Base-by-base conservation (phyloP, 108 stramenopile genomes). In the Nitzschia palea region DNA sequence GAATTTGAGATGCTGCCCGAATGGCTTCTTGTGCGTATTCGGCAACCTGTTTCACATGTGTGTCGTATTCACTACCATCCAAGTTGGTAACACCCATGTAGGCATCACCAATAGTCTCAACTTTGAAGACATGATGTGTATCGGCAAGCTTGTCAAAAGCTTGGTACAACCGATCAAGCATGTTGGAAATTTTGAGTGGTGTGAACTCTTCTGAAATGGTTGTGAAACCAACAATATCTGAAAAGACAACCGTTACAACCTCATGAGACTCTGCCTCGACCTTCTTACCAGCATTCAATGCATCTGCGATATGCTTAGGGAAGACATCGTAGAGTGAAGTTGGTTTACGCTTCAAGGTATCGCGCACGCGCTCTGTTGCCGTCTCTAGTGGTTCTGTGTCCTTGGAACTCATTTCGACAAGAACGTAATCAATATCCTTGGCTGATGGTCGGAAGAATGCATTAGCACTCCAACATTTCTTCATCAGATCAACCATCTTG, bases 211-310 rank as follows among this genome's bases (percentile, higher is more conserved):
- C 37, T 1, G 77, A 61, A 29, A 86, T 80, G 17, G 53, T 68
- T 10, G 79, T 86, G 36, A 86, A 86, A 1, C 77, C 76, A 30
- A 82, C 85, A 68, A 86, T 82, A 32, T 86, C 85, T 14, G 72
- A 70, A 48, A 86, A 86, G 61, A 73, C 73, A 36, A 80, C 62
- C 20, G 78, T 74, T 1, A 66, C 74, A 29, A 47, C 44, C 3
- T 63, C 56, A 4, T 62, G 45, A 28, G 2, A 4, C 31, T 64
- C 36, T 18, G 82, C 47, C 40, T 84, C 79, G 20, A 78, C 74
- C 52, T 76, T 71, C 3, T 60, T 42, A 1, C 85, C 85, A 52
- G 80, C 44, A 27, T 30, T 34, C 23, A 86, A 47, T 12, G 69
- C 79, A 18, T 82, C 51, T 4, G 81, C 85, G 44, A 86, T 58